Conservation (phyloP, 768 basidiomycete genomes). For the Galerina sulciceps region DNA sequence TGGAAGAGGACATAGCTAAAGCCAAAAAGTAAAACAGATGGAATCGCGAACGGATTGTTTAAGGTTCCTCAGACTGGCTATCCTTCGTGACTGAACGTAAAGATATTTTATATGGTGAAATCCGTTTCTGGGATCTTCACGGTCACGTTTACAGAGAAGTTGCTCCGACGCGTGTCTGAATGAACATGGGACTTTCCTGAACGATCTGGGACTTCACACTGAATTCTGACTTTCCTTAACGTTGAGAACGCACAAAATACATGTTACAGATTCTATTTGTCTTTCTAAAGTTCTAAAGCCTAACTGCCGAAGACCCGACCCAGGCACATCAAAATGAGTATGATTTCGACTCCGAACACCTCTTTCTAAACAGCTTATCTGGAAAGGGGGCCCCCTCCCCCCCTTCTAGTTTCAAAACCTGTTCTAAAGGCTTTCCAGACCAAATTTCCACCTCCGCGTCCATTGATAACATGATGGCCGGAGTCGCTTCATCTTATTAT, state of each 20-base stretch:
- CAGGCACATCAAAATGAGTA: no score
- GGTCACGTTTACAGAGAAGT: conserved; percentile 22
- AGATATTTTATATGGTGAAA: not conserved
- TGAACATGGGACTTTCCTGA: not conserved
- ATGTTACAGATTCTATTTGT: no score
- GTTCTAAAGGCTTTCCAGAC: no score
- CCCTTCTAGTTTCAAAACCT: no score
- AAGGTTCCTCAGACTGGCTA: not conserved
- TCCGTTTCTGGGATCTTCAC: conserved; percentile 26
- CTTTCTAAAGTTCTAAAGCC: not conserved
- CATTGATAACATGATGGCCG: no score
- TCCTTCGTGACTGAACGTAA: not conserved
- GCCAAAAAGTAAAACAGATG: not conserved
- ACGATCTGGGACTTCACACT: not conserved
- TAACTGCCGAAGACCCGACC: no score
- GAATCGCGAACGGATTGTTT: not conserved
- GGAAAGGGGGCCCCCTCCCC: no score
- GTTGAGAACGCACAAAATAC: no score
- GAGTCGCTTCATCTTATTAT: no score
- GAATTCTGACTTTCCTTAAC: not conserved
- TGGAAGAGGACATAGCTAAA: conserved; percentile 9
- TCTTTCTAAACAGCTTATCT: conserved; percentile 65
- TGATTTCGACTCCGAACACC: conserved; percentile 50
- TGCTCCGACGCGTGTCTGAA: not conserved
- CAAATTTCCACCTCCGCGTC: no score